Evolutionary conservation across 2,329 filamentous ascomycete genomes (phyloP), one percentile per base, ranked within the genome.

Genomic region (Phyllosticta ampelicida): DNA sequence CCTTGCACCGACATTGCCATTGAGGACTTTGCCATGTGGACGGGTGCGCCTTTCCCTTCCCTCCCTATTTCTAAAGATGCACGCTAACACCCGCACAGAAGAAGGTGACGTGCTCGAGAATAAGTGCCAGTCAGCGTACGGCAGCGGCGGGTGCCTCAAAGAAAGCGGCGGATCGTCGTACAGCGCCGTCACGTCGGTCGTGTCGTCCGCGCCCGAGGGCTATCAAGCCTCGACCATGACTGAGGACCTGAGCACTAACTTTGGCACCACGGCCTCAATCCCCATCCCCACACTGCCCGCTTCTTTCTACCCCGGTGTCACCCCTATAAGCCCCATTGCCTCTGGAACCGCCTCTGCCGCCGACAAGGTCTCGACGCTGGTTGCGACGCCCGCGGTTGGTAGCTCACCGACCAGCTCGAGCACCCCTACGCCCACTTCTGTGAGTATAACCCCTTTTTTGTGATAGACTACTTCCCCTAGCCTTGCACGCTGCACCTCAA

Each of bases 1-100:
- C 81, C 81, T 11, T 83, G 81, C 71, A 77, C 74, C 2, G 75
- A 76, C 56, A 74, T 83, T 61, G 73, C 68, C 16, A 74, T 83
- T 60, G 68, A 69, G 3, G 75, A 81, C 64, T 77, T 82, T 61
- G 69, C 73, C 30, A 80, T 83, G 67, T 16, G 36, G 13, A 44
- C 23, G 23, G 23, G 23, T 26, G 23, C 23, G 23, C 23, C 23
- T 26, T 26, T 26, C 8, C 23, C 23, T 8, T 8, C 23, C 23
- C 23, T 4, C 23, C 23, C 23, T 26, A 26, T n/a, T n/a, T n/a
- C n/a, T n/a, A n/a, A n/a, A n/a, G n/a, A n/a, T n/a, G n/a, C n/a
- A n/a, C n/a, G n/a, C 23, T 26, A 26, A 26, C 23, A 26, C 23
- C 23, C 79, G 77, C 77, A 79, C 77, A 5, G 77, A 80, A 57